Evolutionary conservation across 352 stramenopile genomes (phyloP).

Genomic region (Pythium guiyangense): DNA sequence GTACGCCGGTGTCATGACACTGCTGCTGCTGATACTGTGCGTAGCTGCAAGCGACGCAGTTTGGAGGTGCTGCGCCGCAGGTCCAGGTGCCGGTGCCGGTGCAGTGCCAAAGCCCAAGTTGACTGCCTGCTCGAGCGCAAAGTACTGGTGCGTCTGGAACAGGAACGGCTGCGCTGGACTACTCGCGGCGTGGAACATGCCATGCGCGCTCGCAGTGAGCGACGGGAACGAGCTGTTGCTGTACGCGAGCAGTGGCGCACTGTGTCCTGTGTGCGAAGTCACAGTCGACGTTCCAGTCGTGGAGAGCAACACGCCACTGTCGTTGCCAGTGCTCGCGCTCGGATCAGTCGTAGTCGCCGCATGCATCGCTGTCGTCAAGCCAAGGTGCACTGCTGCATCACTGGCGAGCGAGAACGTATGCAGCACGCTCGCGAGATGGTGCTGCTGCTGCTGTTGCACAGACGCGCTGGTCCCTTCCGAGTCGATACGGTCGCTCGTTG

Average conservation of each 20-base stretch:
- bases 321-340: not conserved
- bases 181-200: not conserved
- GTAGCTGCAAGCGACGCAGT: not conserved
- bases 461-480: not conserved
- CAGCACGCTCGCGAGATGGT: not conserved
- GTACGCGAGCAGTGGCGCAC: slow-evolving; percentile 1
- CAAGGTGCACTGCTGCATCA: not conserved
- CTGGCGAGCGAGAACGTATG: slow-evolving; percentile 2
- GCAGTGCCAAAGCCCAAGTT: not conserved
- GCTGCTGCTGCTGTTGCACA: not conserved
- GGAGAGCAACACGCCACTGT: not conserved
- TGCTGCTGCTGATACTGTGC: not conserved
- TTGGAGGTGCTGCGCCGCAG: not conserved
- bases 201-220: not conserved
- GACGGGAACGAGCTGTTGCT: slow-evolving; percentile 8
- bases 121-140: slow-evolving; percentile 7
- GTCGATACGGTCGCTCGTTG: not conserved
- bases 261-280: not conserved
- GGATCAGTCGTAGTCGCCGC: not conserved
- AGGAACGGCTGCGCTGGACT: slow-evolving; percentile 1
- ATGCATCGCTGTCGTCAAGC: not conserved
- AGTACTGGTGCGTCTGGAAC: slow-evolving; percentile 12
- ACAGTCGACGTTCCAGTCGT: not conserved
- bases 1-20: not conserved
- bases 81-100: not conserved